These are phyloP conservation scores for Carex pumila DNA, from an alignment of 176 grass and related monocot genomes.

Conservation along the genomic window DNA sequence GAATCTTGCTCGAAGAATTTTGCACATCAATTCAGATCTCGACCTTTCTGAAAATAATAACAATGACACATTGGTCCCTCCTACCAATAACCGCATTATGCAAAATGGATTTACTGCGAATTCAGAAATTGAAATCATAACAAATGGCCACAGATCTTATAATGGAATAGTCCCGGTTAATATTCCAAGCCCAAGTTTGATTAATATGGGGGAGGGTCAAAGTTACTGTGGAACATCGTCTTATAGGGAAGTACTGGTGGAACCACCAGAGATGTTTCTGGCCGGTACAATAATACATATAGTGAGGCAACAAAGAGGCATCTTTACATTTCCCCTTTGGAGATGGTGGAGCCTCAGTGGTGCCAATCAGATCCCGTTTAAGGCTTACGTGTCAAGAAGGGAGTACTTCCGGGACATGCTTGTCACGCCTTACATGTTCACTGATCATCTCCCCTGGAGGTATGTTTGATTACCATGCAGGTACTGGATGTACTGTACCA, in stretches of 20 bases:
- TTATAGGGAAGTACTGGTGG: constrained; percentile 47
- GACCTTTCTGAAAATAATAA: constrained; percentile 19
- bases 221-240: constrained; percentile 7
- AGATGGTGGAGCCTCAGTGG: constrained; percentile 57
- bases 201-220: constrained; percentile 14
- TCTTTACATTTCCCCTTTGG: constrained; percentile 64
- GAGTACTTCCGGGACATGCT: constrained; percentile 73
- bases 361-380: constrained; percentile 47
- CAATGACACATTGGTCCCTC: background rate
- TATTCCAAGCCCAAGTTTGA: constrained; percentile 19
- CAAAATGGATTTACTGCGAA: constrained; percentile 33
- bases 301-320: constrained; percentile 49
- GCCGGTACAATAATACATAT: constrained; percentile 75
- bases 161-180: constrained; percentile 28
- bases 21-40: constrained; percentile 62
- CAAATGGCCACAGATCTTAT: constrained; percentile 22
- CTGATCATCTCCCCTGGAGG: constrained; percentile 97
- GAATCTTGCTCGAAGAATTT: constrained; percentile 80
- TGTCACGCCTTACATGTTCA: constrained; percentile 85
- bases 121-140: constrained; percentile 30
- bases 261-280: constrained; percentile 86
- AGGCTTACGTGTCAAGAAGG: constrained; percentile 63
- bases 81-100: constrained; percentile 30
- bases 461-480: constrained; percentile 13
- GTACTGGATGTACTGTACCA: background rate